Percentiles rank a stretch among this genome's conserved stretches.
These are phyloP conservation scores for Verticillium tricorpus DNA, from an alignment of 2,329 filamentous ascomycete species.

Conservation along the genomic window DNA sequence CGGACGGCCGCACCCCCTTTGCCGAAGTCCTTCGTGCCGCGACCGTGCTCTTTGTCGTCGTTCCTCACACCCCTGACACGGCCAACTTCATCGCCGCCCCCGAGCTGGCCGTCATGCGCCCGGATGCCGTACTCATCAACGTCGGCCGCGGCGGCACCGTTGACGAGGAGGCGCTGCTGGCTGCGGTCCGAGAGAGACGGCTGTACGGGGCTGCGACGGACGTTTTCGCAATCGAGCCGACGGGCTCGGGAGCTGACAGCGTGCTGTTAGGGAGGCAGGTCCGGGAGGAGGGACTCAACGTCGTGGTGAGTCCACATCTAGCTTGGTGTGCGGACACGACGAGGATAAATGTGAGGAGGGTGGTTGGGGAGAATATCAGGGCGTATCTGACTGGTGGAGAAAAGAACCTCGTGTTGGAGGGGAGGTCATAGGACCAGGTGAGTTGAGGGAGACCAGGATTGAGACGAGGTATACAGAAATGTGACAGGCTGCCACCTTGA, in stretches of 20 bases:
- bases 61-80: constrained; percentile 16
- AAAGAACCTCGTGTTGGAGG: constrained; percentile 9
- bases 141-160: constrained; percentile 28
- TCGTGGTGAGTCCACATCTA: constrained; percentile 26
- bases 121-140: constrained; percentile 20
- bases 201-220: constrained; percentile 31
- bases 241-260: constrained; percentile 9
- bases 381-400: constrained; percentile 7
- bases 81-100: constrained; percentile 12
- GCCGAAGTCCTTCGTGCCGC: constrained; percentile 15
- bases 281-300: constrained; percentile 17
- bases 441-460: not conserved
- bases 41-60: constrained; percentile 19
- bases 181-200: constrained; percentile 20
- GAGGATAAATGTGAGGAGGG: constrained; percentile 8
- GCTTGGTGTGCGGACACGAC: constrained; percentile 15
- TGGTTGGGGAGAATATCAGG: constrained; percentile 11
- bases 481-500: too few species aligned
- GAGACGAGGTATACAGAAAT: not conserved
- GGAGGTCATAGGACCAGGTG: not conserved
- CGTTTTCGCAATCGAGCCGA: constrained; percentile 22
- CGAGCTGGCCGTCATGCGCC: constrained; percentile 13
- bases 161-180: constrained; percentile 27
- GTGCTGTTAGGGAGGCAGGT: constrained; percentile 9
- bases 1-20: constrained; percentile 11